Percentiles rank a stretch among this genome's conserved stretches.
Conservation (phyloP, 1,139 yeast genomes). For the Yamadazyma buinensis region DNA sequence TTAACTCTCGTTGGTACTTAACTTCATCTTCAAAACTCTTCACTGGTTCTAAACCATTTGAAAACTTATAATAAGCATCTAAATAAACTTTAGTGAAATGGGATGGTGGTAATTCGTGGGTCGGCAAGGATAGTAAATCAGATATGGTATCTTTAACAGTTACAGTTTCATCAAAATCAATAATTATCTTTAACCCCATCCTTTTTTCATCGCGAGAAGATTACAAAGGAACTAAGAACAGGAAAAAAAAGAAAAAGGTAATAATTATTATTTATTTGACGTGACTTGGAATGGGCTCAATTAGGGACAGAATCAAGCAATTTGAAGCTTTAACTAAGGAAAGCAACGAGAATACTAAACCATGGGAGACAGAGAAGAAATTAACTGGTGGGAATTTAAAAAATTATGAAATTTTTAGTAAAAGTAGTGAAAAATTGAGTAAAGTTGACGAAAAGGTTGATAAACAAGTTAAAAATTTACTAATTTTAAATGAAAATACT, state of each 20-base stretch:
- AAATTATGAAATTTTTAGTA: no score
- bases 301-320: no score
- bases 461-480: no score
- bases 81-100: conserved; percentile 45
- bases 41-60: conserved; percentile 18
- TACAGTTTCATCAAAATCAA: conserved; percentile 73
- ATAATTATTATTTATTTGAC: no score
- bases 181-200: conserved; percentile 11
- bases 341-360: no score
- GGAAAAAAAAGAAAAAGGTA: background rate
- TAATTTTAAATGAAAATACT: no score
- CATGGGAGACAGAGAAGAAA: no score
- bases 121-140: conserved; percentile 50
- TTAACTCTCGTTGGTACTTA: conserved; percentile 42
- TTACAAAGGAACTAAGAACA: background rate
- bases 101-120: conserved; percentile 38
- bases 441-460: no score
- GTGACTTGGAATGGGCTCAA: no score
- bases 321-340: no score
- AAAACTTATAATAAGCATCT: conserved; percentile 28
- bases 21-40: conserved; percentile 28
- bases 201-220: background rate
- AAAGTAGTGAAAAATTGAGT: no score
- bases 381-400: no score
- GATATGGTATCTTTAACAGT: conserved; percentile 56